phyloP scores from a whole-genome alignment of 352 stramenopile species.

The Pythium grandisporangium region DNA sequence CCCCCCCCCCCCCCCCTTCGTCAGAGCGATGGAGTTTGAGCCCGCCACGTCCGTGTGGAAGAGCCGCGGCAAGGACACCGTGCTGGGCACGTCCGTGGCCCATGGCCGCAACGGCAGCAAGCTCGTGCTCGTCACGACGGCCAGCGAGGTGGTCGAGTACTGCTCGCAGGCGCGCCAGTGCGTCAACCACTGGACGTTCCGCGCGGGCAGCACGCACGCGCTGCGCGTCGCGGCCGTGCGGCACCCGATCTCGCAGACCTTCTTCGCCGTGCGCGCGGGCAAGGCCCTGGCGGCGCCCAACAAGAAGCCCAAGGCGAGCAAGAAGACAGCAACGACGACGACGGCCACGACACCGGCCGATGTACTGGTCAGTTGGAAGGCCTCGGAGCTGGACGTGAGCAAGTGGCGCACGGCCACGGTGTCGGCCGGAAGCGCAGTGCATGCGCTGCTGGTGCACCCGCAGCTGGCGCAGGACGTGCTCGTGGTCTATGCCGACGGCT shows the following conservation, averaged over 20 bases:
- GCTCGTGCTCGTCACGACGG: conserved; percentile 52
- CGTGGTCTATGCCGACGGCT: conserved; percentile 56
- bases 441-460: conserved; percentile 47
- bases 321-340: conserved; percentile 14
- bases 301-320: too few species aligned
- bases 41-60: conserved; percentile 52
- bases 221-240: conserved; percentile 41
- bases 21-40: conserved; percentile 56
- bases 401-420: conserved; percentile 47
- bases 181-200: conserved; percentile 72
- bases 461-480: conserved; percentile 51
- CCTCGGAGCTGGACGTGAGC: conserved; percentile 48
- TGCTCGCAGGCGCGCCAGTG: conserved; percentile 53
- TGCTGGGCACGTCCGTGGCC: conserved; percentile 30
- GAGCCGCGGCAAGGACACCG: conserved; percentile 33
- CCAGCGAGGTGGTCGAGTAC: conserved; percentile 59
- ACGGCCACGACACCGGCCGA: too few species aligned
- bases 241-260: conserved; percentile 38
- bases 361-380: conserved; percentile 44
- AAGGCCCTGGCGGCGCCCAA: too few species aligned
- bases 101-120: conserved; percentile 39
- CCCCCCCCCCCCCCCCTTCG: conserved; percentile 5
- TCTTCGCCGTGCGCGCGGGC: conserved; percentile 44
- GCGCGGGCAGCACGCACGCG: conserved; percentile 30
- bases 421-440: conserved; percentile 17